Conservation (phyloP, 179 eudicot species). For the Spergularia azorica region DNA sequence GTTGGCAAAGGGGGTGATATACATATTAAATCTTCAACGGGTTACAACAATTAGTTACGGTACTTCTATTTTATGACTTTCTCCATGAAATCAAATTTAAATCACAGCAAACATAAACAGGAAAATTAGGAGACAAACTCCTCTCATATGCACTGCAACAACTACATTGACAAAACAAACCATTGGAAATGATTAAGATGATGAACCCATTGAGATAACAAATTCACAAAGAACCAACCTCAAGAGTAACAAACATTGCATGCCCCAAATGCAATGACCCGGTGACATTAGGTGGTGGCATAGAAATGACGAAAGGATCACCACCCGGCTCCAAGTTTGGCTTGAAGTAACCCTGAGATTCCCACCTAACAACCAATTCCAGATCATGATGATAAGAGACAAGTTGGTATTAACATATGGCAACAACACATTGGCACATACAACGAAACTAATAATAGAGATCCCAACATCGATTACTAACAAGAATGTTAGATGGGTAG, state of each 20-base stretch:
- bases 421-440: background rate
- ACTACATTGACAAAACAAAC: no score
- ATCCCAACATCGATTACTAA: background rate
- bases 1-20: no score
- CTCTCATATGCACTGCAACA: no score
- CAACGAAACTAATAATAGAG: constrained; percentile 4
- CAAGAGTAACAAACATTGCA: constrained; percentile 99
- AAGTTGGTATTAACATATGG: background rate
- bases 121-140: no score
- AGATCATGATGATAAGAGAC: constrained; percentile 14
- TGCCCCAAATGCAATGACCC: constrained; percentile 99
- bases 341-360: constrained; percentile 93
- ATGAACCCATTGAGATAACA: background rate
- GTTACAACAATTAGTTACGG: no score
- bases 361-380: constrained; percentile 76
- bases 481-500: background rate
- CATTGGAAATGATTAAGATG: no score
- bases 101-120: no score
- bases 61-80: no score
- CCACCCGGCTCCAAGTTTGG: constrained; percentile 76
- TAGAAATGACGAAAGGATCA: constrained; percentile 85
- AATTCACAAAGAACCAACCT: constrained; percentile 53
- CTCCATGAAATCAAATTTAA: no score
- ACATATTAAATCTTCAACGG: no score
- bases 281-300: constrained; percentile 99